These are phyloP conservation scores for Pholiota conissans DNA, from an alignment of 768 basidiomycete genomes.

Conservation along the genomic window DNA sequence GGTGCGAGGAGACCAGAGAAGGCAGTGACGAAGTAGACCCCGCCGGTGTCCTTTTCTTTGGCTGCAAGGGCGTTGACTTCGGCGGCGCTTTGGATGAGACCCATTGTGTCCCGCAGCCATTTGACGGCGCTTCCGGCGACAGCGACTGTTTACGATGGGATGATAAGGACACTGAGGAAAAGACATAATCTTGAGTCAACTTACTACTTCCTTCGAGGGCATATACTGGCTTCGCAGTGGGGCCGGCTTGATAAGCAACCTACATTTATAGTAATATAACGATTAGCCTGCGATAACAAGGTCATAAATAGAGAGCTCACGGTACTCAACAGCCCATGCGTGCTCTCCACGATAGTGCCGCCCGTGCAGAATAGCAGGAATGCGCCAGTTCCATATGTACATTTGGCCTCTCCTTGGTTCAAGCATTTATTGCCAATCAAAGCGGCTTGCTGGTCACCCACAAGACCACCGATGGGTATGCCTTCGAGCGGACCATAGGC, in stretches of 20 bases:
- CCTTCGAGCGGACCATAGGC: conserved; percentile 65
- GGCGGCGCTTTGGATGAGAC: conserved; percentile 72
- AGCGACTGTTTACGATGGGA: conserved; percentile 53
- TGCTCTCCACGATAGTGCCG: conserved; percentile 78
- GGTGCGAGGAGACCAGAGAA: conserved; percentile 96
- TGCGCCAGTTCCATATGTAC: conserved; percentile 97
- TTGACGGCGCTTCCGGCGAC: conserved; percentile 96
- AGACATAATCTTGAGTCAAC: conserved; percentile 37
- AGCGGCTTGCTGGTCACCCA: conserved; percentile 99
- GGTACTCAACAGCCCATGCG: conserved; percentile 87
- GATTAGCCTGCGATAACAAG: background rate
- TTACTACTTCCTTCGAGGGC: conserved; percentile 93
- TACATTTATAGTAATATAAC: conserved; percentile 26
- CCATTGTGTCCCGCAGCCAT: conserved; percentile 93
- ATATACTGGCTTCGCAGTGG: conserved; percentile 77
- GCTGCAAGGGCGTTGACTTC: conserved; percentile 88
- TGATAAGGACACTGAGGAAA: background rate
- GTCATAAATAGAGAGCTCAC: conserved; percentile 36
- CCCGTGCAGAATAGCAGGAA: conserved; percentile 97
- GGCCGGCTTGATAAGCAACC: conserved; percentile 91
- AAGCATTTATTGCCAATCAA: conserved; percentile 96
- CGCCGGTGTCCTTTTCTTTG: conserved; percentile 76
- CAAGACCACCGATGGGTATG: conserved; percentile 85
- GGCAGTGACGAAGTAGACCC: conserved; percentile 95
- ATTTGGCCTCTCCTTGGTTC: conserved; percentile 90